Evolutionary conservation across 192 early-diverging fungal genomes (phyloP), one percentile per base, ranked within the genome.

Genomic region (Coemansia sp.): DNA sequence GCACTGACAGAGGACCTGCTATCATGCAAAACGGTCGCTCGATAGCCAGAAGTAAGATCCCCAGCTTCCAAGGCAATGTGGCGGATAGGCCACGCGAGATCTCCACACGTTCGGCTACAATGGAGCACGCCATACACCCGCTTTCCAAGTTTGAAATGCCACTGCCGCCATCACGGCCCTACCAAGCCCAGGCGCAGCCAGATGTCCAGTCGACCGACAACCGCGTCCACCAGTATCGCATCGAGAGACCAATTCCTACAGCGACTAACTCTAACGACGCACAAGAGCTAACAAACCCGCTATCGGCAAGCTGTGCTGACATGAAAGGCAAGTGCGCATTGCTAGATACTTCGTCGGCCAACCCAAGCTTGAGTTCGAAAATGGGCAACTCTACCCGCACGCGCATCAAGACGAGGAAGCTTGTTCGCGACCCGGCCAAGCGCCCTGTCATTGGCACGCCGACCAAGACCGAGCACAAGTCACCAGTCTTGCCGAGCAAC

Each of bases 301-400:
- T 49, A 10, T 46, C 58, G 5, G 22, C 24, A 15, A 40, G 27
- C 33, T 24, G 52, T 34, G 16, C 33, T 16, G 63, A 64, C 16
- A 39, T 44, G 4, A 57, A 53, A 34, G 57, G 40, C 43, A 46
- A 70, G 64, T 50, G 55, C 39, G 53, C 58, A 10, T 34, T 83
- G 60, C 73, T 83, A 7, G 81, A 83, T 27, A 83, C 81, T 5
- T 78, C 64, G 16, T 69, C 76, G n/a, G 81, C 76, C 13, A 83
- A 83, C 46, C 81, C 80, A 3, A 67, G 70, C 12, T 64, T 76
- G 24, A 53, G 22, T 8, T 39, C 64, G 24, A 65, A 43, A 10
- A 22, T 18, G 40, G 29, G 44, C 20, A 43, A 9, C 58, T 50
- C 60, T 18, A 60, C 44, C 7, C 38, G 46, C 31, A 15, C 24